Base-by-base conservation (phyloP, 2,329 filamentous ascomycete species). In the Neobulgaria alba region DNA sequence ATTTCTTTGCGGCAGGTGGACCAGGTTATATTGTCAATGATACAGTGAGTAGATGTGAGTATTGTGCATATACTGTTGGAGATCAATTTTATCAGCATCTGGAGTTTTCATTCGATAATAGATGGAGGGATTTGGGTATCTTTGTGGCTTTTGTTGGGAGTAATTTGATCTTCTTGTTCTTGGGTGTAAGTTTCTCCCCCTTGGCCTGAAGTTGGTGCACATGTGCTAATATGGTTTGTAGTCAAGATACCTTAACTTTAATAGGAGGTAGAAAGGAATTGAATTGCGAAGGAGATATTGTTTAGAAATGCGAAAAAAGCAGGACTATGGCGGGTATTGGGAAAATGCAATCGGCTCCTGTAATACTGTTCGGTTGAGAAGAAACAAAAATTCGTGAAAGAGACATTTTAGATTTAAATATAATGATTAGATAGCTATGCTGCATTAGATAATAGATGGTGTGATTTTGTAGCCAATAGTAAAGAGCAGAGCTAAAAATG, bases 71-170 rank as follows among this genome's bases (percentile, higher is more conserved):
- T 65, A 79, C 73, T 47, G 66, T 85, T 10, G 88, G 87, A 20
- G 83, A 94, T 50, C 71, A 94, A 64, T 94, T 90, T 57, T 93
- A 85, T 57, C 57, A 66, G 39, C 70, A 75, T 0, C 70, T 93
- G 14, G 71, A 73, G 2, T 73, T 93, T 55, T 66, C 64, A 2
- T 94, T 81, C 53, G 65, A 67, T 32, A 63, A 84, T 49, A 68
- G 87, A 12, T 94, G 87, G 87, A 74, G 87, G 41, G 86, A 95
- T 52, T 48, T 92, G 42, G 88, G 86, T 2, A 93, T 94, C 47
- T 82, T 81, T 51, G 52, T 74, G 21, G 82, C 79, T 1, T 94
- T 88, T 56, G 72, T 93, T 39, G 85, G 64, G 10, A 87, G 80
- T 57, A 94, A 93, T 60, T 57, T 92, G 54, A 72, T 85, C 15